phyloP scores from a whole-genome alignment of 192 early-diverging fungal genomes.

The Podila epigama region DNA sequence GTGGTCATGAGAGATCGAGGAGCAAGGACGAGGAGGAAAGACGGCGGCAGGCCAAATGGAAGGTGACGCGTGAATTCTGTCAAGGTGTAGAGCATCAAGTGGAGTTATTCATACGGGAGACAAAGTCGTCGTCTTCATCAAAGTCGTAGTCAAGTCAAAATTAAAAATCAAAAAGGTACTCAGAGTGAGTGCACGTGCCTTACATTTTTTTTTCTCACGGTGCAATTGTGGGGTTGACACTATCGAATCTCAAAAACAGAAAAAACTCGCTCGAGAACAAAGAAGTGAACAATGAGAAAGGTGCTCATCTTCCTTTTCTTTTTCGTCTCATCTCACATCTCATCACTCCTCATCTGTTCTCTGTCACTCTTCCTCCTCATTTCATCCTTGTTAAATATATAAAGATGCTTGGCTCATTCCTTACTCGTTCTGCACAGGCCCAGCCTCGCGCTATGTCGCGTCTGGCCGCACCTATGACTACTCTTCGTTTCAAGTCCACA shows the following conservation, averaged over 20 bases:
- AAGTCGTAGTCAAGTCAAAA: background rate
- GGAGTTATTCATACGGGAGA: conserved; percentile 19
- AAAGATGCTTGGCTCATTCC: conserved; percentile 47
- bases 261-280: too few species aligned
- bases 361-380: background rate
- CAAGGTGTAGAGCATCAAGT: conserved; percentile 21
- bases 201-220: too few species aligned
- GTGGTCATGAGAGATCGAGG: background rate
- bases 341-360: background rate
- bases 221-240: too few species aligned
- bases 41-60: background rate
- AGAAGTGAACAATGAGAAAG: too few species aligned
- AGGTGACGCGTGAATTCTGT: conserved; percentile 30
- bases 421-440: conserved; percentile 32
- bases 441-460: conserved; percentile 12
- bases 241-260: too few species aligned
- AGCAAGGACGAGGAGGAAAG: background rate
- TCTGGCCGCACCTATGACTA: conserved; percentile 16
- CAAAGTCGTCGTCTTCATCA: background rate
- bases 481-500: conserved; percentile 47
- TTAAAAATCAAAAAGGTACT: background rate
- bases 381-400: too few species aligned
- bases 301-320: too few species aligned
- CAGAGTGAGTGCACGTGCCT: too few species aligned
- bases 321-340: too few species aligned